phyloP scores from a whole-genome alignment of 441 rosid species.

The Hura crepitans region DNA sequence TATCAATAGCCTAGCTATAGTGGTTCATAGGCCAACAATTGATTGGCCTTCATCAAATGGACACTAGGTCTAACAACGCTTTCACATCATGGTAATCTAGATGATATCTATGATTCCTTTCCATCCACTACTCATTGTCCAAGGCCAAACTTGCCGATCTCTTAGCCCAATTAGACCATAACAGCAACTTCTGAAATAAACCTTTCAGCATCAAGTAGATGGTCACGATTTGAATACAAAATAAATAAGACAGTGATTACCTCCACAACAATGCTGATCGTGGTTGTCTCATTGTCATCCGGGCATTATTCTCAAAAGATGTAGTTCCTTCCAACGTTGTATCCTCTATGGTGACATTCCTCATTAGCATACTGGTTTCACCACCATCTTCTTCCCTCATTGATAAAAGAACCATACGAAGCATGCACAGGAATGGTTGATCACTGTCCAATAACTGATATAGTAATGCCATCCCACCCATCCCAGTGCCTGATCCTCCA shows the following conservation, averaged over 20 bases:
- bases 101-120: neutral
- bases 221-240: neutral
- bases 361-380: constrained; percentile 71
- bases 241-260: constrained; percentile 36
- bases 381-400: constrained; percentile 98
- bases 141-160: neutral
- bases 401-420: constrained; percentile 96
- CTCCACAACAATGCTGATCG: constrained; percentile 95
- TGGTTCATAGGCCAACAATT: no score
- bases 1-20: no score
- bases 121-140: neutral
- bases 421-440: constrained; percentile 99
- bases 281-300: constrained; percentile 59
- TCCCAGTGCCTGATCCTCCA: constrained; percentile 99
- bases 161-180: neutral
- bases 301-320: constrained; percentile 51
- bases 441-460: constrained; percentile 98
- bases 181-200: neutral
- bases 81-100: no score
- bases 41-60: no score
- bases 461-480: constrained; percentile 99
- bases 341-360: constrained; percentile 55
- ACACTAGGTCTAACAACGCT: no score
- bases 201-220: neutral
- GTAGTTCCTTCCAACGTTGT: constrained; percentile 42